Percentiles rank a stretch among this genome's conserved stretches.
Evolutionary conservation across 306 rosid species (phyloP).

Genomic region (Fragaria ananassa): DNA sequence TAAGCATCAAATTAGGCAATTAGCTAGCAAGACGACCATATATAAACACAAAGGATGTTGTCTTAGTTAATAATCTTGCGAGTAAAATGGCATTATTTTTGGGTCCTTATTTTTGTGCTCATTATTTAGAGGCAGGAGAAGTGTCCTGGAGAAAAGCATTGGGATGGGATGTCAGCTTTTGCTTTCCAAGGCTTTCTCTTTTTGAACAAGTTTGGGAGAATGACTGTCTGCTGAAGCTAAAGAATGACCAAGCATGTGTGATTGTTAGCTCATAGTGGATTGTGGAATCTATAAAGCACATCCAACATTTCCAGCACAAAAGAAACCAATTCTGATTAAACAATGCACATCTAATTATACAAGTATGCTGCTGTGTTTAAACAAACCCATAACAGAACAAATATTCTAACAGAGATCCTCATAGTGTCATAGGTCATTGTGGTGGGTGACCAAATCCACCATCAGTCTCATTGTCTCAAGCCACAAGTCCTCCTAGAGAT

Average conservation of each 20-base stretch:
- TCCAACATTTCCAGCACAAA: conserved; percentile 56
- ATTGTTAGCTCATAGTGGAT: conserved; percentile 36
- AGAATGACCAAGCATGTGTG: conserved; percentile 33
- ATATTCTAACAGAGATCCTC: conserved; percentile 35
- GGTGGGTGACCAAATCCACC: conserved; percentile 85
- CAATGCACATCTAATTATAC: not conserved
- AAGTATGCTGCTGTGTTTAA: not conserved
- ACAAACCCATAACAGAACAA: not conserved
- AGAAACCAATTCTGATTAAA: conserved; percentile 25
- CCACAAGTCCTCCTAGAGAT: conserved; percentile 64
- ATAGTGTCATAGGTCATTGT: conserved; percentile 32
- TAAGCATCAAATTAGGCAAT: no score
- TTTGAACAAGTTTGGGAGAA: conserved; percentile 57
- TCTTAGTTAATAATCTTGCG: not conserved
- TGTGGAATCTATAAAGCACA: conserved; percentile 56
- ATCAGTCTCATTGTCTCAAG: conserved; percentile 33
- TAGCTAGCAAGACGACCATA: no score
- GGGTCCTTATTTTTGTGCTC: not conserved
- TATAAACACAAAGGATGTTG: not conserved
- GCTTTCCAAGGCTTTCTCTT: conserved; percentile 63
- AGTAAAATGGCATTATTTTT: not conserved
- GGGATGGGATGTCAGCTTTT: conserved; percentile 57
- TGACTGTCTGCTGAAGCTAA: conserved; percentile 51
- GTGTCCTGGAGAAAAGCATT: conserved; percentile 35
- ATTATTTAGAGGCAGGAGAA: conserved; percentile 30